Percentiles rank a stretch among this genome's conserved stretches.
Conservation (phyloP, 768 basidiomycete species). For the Kwoniella dendrophila region DNA sequence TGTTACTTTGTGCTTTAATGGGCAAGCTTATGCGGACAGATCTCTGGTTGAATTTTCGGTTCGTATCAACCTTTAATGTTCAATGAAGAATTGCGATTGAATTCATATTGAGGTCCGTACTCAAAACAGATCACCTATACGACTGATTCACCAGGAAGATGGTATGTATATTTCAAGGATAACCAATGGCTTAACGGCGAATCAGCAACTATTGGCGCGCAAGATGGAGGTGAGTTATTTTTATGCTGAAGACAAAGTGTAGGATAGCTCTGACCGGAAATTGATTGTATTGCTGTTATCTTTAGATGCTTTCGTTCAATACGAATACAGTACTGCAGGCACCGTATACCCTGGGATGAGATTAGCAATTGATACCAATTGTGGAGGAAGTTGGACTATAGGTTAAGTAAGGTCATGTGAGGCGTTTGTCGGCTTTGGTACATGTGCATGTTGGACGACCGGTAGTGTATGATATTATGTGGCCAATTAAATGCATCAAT, state of each 20-base stretch:
- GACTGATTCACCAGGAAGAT: not conserved
- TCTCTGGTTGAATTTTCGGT: no score
- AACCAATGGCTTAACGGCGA: not conserved
- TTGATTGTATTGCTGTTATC: not conserved
- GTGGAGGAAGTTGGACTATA: not conserved
- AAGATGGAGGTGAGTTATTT: not conserved
- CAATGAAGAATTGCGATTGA: not conserved
- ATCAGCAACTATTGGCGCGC: conserved; percentile 1
- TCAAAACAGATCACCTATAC: not conserved
- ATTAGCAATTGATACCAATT: conserved; percentile 1
- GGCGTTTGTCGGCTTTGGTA: no score
- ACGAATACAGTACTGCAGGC: not conserved
- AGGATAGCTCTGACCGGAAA: not conserved
- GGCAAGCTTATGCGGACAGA: no score
- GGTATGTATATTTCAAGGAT: not conserved
- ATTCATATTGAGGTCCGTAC: not conserved
- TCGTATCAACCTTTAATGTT: not conserved
- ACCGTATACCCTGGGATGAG: not conserved
- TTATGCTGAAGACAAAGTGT: not conserved
- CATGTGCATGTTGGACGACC: no score
- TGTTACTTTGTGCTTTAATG: no score
- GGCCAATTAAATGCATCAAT: no score
- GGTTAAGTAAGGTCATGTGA: no score
- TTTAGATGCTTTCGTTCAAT: conserved; percentile 1
- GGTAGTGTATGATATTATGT: no score